Evolutionary conservation across 2,329 filamentous ascomycete genomes (phyloP).

Genomic region (Aspergillus melleus): DNA sequence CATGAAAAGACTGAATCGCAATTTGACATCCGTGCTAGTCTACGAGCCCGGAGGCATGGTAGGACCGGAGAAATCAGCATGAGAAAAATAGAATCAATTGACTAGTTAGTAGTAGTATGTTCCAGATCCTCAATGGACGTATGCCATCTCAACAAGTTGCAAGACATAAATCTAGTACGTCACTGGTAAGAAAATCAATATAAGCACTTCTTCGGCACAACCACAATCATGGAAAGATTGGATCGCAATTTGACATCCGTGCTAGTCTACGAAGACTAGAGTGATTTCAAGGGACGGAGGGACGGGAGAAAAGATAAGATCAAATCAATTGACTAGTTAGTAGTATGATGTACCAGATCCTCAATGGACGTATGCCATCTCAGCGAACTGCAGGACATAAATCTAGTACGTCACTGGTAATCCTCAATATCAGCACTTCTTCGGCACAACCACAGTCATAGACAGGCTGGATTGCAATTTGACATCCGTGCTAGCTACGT

Average conservation of each 20-base stretch:
- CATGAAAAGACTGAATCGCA: conserved; percentile 81
- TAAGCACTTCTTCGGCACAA: conserved; percentile 99
- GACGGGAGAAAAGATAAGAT: no score
- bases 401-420: conserved; percentile 47
- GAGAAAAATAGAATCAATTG: no score
- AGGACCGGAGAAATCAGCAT: no score
- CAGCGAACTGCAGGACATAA: conserved; percentile 35
- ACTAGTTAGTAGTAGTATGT: conserved; percentile 26
- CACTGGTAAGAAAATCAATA: conserved; percentile 49
- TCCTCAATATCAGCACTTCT: conserved; percentile 88
- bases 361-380: conserved; percentile 48
- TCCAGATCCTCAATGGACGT: conserved; percentile 47
- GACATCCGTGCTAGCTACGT: conserved; percentile 84
- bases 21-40: conserved; percentile 98
- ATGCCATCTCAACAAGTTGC: conserved; percentile 36
- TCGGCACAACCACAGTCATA: conserved; percentile 96
- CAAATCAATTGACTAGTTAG: no score
- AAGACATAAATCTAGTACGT: conserved; percentile 48
- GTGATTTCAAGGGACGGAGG: no score
- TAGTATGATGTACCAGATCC: conserved; percentile 39
- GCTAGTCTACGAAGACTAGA: conserved; percentile 52
- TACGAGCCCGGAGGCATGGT: not conserved
- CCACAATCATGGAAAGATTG: conserved; percentile 75
- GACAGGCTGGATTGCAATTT: conserved; percentile 89
- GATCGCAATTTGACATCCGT: conserved; percentile 99